Evolutionary conservation across 495 filamentous ascomycete species (phyloP), one percentile per base, ranked within the genome.

Genomic region (Penicillium cinerascens): DNA sequence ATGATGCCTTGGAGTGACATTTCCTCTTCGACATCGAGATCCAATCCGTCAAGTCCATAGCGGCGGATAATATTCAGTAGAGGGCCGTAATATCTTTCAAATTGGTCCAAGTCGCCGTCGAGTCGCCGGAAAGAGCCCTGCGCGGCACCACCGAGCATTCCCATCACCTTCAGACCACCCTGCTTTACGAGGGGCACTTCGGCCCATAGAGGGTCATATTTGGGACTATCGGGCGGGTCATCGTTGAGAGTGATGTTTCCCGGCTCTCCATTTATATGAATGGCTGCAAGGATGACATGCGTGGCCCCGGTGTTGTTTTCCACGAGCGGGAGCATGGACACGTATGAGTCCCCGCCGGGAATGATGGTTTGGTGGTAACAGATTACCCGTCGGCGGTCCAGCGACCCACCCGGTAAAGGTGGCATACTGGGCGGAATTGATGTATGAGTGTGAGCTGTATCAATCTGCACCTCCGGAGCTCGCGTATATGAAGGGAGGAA

Each of bases 61-160:
- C 73, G 69, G 10, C 71, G 68, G 33, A 95, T 76, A 44, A 85
- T 67, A 25, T 80, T 72, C 11, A 77, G 71, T 13, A 95, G 72
- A 7, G 84, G 85, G 0, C 48, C 63, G 64, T 95, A 95, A 65
- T 82, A 88, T 3, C 43, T 54, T 61, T 88, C 85, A 53, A 92
- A 92, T 5, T 76, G 65, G 15, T 67, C 58, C 29, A 75, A 67
- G 48, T 68, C 67, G 44, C 72, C 72, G 61, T 91, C 88, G 5
- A 92, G 75, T 2, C 82, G 78, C n/a, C 52, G 36, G 62, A 84
- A 95, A 16, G 82, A 82, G 6, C 90, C 89, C 43, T 71, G 74
- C 0, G 88, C 88, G 2, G 88, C 89, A 2, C 89, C 89, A 21
- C 90, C 89, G 9, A 95, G 71, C 89, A 95, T 93, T 51, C 84